Evolutionary conservation across 176 grass and related monocot species (phyloP), one percentile per base, ranked within the genome.

Genomic region (Carex littledalei): DNA sequence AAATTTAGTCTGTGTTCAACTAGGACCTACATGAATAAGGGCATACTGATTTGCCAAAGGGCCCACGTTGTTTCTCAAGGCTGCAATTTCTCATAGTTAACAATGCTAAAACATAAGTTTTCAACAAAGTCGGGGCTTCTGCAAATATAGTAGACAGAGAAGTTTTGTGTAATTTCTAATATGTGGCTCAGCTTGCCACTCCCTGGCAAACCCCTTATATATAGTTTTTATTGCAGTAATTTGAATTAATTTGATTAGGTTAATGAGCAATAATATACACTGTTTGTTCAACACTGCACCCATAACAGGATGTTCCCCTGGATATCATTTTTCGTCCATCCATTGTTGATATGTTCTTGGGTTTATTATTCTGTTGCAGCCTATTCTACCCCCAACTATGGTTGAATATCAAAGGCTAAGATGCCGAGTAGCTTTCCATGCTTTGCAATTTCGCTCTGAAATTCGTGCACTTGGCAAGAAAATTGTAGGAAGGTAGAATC

Each of bases 401-500:
- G 88, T 85, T 47, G 93, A 99, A 84, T 93, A 94, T 92, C 96
- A 99, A 65, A 94, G 90, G 79, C 91, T 99, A 88, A 95, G 93
- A 67, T 99, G 96, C 85, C 89, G 91, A 68, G 96, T 94, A 84
- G 91, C 93, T 34, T 99, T 92, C 85, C 93, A 90, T 89, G 91
- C 96, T 87, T 85, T 99, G 65, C 92, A 95, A 86, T 95, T 95
- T 83, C 93, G 93, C 55, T 71, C 85, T 85, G 93, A 95, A 89
- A 89, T 99, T 80, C 93, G n/a, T 80, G 87, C 79, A 86, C 88
- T 95, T 79, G 96, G 91, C 78, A 94, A 83, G 76, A 87, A 85
- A 91, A 94, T 99, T 66, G 81, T 95, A 53, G 88, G 80, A 84
- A 95, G 96, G 96, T 99, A 81, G 62, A 43, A 57, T 60, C 81